Conservation (phyloP, 306 rosid genomes). For the Quercus rubra region DNA sequence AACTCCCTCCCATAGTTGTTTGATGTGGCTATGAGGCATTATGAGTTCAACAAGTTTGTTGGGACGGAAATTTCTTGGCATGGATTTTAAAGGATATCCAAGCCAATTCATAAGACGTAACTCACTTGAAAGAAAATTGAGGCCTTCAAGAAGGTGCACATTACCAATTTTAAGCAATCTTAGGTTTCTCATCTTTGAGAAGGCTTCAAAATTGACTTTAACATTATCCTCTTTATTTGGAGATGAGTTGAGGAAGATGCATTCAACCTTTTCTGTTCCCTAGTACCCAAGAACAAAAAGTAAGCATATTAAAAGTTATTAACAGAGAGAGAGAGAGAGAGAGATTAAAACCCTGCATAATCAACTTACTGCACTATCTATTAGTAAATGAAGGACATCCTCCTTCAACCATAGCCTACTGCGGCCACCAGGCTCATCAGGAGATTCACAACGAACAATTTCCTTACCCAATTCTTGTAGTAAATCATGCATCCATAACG, state of each 20-base stretch:
- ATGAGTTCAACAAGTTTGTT: conserved; percentile 18
- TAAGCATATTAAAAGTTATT: not conserved
- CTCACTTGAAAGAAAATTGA: conserved; percentile 1
- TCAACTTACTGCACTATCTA: not conserved
- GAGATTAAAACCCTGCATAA: not conserved
- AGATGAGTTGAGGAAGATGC: conserved; percentile 12
- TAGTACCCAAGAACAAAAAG: not conserved
- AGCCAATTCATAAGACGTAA: conserved; percentile 25
- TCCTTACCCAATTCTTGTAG: conserved; percentile 5
- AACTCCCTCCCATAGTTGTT: conserved; percentile 19
- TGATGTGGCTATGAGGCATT: conserved; percentile 8
- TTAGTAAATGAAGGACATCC: not conserved
- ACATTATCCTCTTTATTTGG: not conserved
- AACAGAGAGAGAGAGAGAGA: not conserved
- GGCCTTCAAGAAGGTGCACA: not conserved
- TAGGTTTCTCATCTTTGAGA: conserved; percentile 14
- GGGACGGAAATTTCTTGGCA: conserved; percentile 2
- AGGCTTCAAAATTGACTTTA: conserved; percentile 5
- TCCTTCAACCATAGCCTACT: conserved; percentile 6
- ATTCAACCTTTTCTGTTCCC: conserved; percentile 25
- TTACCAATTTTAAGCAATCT: conserved; percentile 9
- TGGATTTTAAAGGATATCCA: conserved; percentile 19
- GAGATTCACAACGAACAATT: conserved; percentile 10
- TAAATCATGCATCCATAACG: not conserved
- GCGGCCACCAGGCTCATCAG: not conserved